phyloP scores from a whole-genome alignment of 2,329 filamentous ascomycete species.

The Chalaropsis ovoidea region DNA sequence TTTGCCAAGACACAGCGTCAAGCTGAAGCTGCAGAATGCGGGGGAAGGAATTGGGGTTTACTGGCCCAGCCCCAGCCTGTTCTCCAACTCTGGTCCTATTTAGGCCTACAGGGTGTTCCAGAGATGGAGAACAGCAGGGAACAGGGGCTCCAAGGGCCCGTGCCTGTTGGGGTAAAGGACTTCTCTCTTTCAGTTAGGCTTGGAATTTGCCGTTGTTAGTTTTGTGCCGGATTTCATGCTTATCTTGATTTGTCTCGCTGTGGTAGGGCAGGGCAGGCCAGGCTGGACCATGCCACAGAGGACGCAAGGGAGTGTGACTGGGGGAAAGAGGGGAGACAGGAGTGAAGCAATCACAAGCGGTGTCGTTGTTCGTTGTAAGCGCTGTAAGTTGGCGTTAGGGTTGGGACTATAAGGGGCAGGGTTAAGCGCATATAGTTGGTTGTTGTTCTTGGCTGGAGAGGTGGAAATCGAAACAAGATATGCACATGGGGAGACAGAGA shows the following conservation, averaged over 20 bases:
- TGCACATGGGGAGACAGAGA: too few species aligned
- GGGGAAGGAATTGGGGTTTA: neutral
- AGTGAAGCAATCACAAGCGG: too few species aligned
- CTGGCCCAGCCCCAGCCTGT: neutral
- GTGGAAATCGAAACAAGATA: too few species aligned
- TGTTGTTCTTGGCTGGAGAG: too few species aligned
- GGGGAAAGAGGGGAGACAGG: too few species aligned
- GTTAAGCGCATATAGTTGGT: too few species aligned
- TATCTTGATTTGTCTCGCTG: neutral
- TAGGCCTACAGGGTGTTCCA: neutral
- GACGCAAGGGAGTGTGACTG: too few species aligned
- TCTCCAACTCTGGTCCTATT: neutral
- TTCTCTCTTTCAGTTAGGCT: neutral
- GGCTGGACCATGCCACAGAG: too few species aligned
- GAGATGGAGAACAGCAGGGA: slow-evolving; percentile 2
- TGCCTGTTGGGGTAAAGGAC: neutral
- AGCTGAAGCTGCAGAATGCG: neutral
- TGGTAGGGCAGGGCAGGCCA: neutral
- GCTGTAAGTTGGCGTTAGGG: too few species aligned
- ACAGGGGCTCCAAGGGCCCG: neutral
- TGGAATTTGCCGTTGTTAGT: neutral
- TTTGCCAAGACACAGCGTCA: neutral
- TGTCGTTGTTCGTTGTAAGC: too few species aligned
- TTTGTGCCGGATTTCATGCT: neutral
- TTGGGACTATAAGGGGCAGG: too few species aligned